phyloP scores from a whole-genome alignment of 2,329 filamentous ascomycete species.

The Ramularia collo-cygni region DNA sequence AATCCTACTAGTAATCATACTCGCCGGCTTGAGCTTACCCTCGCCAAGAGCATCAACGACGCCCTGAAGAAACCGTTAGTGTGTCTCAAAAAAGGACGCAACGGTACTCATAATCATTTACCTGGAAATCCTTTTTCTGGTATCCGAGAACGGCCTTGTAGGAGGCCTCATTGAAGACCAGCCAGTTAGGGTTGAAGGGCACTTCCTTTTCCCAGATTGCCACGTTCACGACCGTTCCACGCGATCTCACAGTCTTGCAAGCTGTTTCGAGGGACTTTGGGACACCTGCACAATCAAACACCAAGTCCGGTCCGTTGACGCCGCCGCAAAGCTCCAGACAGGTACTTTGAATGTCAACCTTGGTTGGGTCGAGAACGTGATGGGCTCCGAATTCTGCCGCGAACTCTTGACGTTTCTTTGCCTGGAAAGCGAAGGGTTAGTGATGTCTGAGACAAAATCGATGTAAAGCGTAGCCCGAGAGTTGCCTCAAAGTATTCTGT shows the following conservation, averaged over 20 bases:
- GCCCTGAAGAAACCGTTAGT: constrained; percentile 20
- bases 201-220: constrained; percentile 56
- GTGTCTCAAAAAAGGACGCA: too few species aligned
- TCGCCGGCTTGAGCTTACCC: constrained; percentile 41
- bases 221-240: constrained; percentile 57
- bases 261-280: constrained; percentile 37
- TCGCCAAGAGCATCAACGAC: constrained; percentile 41
- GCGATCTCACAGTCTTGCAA: constrained; percentile 45
- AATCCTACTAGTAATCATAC: constrained; percentile 57
- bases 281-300: constrained; percentile 58
- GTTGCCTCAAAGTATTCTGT: too few species aligned
- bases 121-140: constrained; percentile 47
- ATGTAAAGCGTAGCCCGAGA: too few species aligned
- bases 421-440: too few species aligned
- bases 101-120: too few species aligned
- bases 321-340: constrained; percentile 42
- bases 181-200: constrained; percentile 47
- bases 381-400: constrained; percentile 51
- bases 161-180: constrained; percentile 48
- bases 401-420: constrained; percentile 44
- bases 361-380: constrained; percentile 46
- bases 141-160: constrained; percentile 47
- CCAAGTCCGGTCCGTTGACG: constrained; percentile 48
- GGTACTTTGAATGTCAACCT: constrained; percentile 43
- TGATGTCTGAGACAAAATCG: too few species aligned